Percentiles rank a stretch among this genome's conserved stretches.
Evolutionary conservation across 2,329 filamentous ascomycete species (phyloP).

Genomic region (Nemania sp.): DNA sequence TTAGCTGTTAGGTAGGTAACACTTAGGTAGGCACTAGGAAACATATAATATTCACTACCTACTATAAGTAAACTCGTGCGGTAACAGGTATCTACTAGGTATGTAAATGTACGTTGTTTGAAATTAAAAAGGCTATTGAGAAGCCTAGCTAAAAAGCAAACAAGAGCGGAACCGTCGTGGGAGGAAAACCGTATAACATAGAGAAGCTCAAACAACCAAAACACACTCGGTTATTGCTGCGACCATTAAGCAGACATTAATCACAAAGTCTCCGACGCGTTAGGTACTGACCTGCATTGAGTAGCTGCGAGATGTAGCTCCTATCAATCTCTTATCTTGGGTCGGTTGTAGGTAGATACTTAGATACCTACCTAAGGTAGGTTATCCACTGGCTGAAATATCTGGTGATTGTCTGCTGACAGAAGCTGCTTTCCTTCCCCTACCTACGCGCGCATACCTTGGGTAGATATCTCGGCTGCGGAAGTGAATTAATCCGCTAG

Average conservation of each 20-base stretch:
- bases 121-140: neutral
- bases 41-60: neutral
- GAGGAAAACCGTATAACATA: neutral
- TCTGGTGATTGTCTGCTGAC: slow-evolving; percentile 2
- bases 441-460: neutral
- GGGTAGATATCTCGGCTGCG: slow-evolving; percentile 10
- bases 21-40: no score
- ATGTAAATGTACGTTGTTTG: neutral
- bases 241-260: no score
- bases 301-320: neutral
- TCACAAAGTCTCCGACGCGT: neutral
- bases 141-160: neutral
- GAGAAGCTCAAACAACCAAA: no score
- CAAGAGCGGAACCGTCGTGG: neutral
- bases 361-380: neutral
- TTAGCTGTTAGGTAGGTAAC: no score
- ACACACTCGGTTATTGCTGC: no score
- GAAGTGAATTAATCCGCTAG: slow-evolving; percentile 32
- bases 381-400: neutral
- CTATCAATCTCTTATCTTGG: neutral
- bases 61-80: neutral
- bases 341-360: neutral
- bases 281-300: neutral
- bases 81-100: neutral
- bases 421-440: neutral